These are phyloP conservation scores for Aspergillus affinis DNA, from an alignment of 495 filamentous ascomycete genomes.

Conservation along the genomic window DNA sequence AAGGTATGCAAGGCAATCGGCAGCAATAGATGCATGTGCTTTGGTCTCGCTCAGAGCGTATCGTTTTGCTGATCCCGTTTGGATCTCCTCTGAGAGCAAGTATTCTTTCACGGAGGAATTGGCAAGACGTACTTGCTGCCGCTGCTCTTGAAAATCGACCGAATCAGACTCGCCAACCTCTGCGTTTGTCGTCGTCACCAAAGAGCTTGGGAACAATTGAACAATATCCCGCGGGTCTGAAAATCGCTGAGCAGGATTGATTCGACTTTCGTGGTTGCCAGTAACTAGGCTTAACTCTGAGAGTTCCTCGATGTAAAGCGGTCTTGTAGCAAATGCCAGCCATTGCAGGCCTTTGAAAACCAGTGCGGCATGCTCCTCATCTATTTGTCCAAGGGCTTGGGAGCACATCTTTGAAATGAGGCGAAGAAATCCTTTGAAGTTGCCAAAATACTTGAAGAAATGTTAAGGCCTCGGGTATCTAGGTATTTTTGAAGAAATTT, in stretches of 20 bases:
- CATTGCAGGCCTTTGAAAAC: neutral
- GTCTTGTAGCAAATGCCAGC: neutral
- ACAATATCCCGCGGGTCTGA: neutral
- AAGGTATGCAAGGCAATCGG: neutral
- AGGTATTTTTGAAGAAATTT: no score
- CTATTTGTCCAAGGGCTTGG: neutral
- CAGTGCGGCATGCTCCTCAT: neutral
- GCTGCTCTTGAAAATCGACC: neutral
- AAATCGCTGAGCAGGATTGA: neutral
- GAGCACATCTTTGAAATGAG: neutral
- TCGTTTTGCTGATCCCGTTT: neutral
- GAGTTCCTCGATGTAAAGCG: slow-evolving; percentile 3
- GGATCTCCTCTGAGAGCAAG: neutral
- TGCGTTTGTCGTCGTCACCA: neutral
- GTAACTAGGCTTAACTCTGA: neutral
- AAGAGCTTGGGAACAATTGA: neutral
- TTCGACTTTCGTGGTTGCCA: neutral
- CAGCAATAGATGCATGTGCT: neutral
- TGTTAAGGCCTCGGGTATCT: no score
- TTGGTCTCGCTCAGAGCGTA: neutral
- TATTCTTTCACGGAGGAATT: neutral
- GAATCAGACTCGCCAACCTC: neutral
- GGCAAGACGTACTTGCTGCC: neutral
- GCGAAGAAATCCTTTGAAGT: no score
- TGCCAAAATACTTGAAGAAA: no score